Evolutionary conservation across 768 basidiomycete genomes (phyloP).

Genomic region (Lentinus brumalis): DNA sequence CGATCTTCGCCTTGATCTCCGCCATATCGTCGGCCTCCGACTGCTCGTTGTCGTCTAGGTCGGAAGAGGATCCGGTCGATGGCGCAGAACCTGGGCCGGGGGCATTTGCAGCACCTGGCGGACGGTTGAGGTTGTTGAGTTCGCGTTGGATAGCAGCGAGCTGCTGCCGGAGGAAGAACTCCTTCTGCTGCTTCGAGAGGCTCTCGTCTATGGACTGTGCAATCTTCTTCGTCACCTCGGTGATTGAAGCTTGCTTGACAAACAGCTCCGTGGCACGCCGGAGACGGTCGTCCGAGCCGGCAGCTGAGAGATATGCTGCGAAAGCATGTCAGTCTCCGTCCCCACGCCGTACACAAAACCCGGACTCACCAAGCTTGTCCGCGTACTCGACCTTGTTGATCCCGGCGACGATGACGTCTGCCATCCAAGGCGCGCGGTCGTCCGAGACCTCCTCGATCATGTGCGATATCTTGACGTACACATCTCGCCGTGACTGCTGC

Average conservation of each 20-base stretch:
- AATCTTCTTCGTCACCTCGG: slow-evolving; percentile 81
- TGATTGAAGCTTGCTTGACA: slow-evolving; percentile 73
- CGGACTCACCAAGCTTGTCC: slow-evolving; percentile 68
- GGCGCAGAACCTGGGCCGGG: slow-evolving; percentile 4
- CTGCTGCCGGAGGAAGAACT: slow-evolving; percentile 83
- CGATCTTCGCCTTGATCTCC: slow-evolving; percentile 71
- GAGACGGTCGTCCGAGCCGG: slow-evolving; percentile 62
- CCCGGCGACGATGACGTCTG: slow-evolving; percentile 70
- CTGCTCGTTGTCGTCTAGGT: slow-evolving; percentile 77
- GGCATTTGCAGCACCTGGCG: slow-evolving; percentile 4
- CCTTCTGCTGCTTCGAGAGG: slow-evolving; percentile 87
- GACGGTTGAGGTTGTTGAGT: slow-evolving; percentile 55
- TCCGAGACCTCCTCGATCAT: slow-evolving; percentile 76
- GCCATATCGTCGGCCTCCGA: slow-evolving; percentile 81
- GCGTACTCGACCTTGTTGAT: slow-evolving; percentile 59
- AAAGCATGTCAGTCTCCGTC: background rate
- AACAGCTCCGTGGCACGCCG: slow-evolving; percentile 70
- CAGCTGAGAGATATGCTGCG: slow-evolving; percentile 62
- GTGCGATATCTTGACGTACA: slow-evolving; percentile 64
- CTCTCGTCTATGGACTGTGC: slow-evolving; percentile 79
- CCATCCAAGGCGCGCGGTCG: slow-evolving; percentile 69
- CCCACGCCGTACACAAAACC: background rate
- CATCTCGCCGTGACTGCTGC: slow-evolving; percentile 57
- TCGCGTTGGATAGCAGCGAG: slow-evolving; percentile 80
- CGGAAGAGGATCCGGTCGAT: slow-evolving; percentile 36